Evolutionary conservation across 345 rosid genomes (phyloP).

Genomic region (Dipteronia sinensis): DNA sequence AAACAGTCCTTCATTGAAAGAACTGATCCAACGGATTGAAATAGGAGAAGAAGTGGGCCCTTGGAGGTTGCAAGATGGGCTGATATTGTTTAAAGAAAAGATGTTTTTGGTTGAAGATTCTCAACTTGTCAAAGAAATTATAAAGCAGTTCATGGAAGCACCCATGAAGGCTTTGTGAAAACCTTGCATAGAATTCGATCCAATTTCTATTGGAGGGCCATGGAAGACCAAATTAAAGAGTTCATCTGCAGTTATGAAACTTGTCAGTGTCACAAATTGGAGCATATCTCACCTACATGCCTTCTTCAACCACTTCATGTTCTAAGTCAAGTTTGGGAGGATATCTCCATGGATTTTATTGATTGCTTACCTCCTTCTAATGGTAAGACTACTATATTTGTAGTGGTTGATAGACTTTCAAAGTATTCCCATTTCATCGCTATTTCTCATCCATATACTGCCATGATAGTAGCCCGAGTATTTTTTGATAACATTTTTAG

Average conservation of each 20-base stretch:
- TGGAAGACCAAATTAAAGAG: not conserved
- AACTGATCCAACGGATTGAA: no score
- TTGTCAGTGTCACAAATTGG: not conserved
- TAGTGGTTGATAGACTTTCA: slow-evolving; percentile 1
- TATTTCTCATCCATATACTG: not conserved
- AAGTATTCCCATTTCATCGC: not conserved
- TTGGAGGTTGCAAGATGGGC: not conserved
- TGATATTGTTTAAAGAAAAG: not conserved
- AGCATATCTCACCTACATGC: not conserved
- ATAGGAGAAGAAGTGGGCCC: not conserved
- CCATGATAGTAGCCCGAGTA: not conserved
- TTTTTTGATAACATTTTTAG: not conserved
- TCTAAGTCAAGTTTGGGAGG: not conserved
- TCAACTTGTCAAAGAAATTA: not conserved
- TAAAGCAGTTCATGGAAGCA: not conserved
- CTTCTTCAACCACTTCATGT: not conserved
- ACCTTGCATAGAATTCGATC: not conserved
- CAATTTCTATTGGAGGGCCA: not conserved
- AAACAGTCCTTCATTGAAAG: no score
- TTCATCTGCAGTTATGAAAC: not conserved
- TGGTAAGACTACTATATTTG: not conserved
- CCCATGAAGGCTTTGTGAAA: not conserved
- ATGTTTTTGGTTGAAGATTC: not conserved
- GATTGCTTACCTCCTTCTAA: not conserved
- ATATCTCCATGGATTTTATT: not conserved